Conservation (phyloP, 768 basidiomycete genomes). For the Crassisporium funariophilum region DNA sequence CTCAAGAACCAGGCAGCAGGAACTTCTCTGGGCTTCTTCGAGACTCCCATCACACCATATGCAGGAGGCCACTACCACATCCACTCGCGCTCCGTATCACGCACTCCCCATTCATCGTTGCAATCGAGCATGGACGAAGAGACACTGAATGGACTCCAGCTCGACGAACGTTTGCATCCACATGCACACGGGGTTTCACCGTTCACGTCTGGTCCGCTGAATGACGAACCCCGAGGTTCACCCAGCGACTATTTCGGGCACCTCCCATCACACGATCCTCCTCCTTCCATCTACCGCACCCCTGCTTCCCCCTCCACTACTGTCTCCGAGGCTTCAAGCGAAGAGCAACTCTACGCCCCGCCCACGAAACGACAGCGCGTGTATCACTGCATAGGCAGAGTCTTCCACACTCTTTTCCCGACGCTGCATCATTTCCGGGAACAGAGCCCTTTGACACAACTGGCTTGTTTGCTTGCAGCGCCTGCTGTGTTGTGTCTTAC, state of each 20-base stretch:
- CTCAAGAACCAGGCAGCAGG: constrained; percentile 70
- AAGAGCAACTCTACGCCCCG: constrained; percentile 42
- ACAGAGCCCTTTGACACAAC: constrained; percentile 70
- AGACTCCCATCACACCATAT: constrained; percentile 67
- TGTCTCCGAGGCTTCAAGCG: constrained; percentile 41
- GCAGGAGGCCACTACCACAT: constrained; percentile 74
- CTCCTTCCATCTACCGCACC: constrained; percentile 61
- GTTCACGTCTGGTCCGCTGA: too few species aligned
- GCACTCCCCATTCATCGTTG: constrained; percentile 24
- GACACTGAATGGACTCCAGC: constrained; percentile 32
- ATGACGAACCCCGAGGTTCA: constrained; percentile 9
- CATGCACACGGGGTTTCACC: constrained; percentile 4
- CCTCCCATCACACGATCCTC: constrained; percentile 16
- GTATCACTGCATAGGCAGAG: constrained; percentile 37
- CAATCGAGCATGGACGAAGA: constrained; percentile 35
- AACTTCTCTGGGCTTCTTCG: constrained; percentile 63
- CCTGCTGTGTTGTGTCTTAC: constrained; percentile 88
- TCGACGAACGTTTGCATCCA: constrained; percentile 49
- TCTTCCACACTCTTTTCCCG: constrained; percentile 77
- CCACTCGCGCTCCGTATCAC: constrained; percentile 21
- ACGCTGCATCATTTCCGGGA: constrained; percentile 72
- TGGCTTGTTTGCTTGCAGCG: constrained; percentile 78
- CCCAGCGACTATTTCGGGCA: constrained; percentile 22
- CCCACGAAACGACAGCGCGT: constrained; percentile 44
- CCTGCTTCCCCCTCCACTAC: constrained; percentile 50